phyloP scores from a whole-genome alignment of 495 filamentous ascomycete genomes.

The Symbiotaphrina buchneri region DNA sequence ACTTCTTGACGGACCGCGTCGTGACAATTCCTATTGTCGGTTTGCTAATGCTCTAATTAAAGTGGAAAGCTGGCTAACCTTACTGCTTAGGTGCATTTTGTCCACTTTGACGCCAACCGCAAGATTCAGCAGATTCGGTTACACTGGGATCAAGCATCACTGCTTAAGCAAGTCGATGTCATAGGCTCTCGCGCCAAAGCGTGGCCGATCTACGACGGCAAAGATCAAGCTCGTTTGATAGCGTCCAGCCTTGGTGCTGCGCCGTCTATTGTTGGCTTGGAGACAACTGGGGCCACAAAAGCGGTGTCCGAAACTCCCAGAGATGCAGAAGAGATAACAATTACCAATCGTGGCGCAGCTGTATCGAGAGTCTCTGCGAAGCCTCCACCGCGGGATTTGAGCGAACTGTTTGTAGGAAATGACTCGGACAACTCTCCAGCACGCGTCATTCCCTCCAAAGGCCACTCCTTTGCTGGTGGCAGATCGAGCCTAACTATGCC shows the following conservation, averaged over 20 bases:
- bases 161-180: slow-evolving; percentile 81
- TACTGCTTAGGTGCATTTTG: slow-evolving; percentile 58
- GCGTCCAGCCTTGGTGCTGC: slow-evolving; percentile 14
- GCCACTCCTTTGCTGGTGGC: slow-evolving; percentile 6
- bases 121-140: slow-evolving; percentile 71
- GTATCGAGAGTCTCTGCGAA: slow-evolving; percentile 26
- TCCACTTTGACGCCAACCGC: slow-evolving; percentile 51
- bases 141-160: slow-evolving; percentile 85
- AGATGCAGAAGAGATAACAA: no score
- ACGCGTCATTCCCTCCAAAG: slow-evolving; percentile 8
- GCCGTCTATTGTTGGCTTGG: slow-evolving; percentile 2
- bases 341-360: no score
- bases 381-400: slow-evolving; percentile 36
- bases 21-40: slow-evolving; percentile 68
- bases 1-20: slow-evolving; percentile 69
- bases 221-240: slow-evolving; percentile 63
- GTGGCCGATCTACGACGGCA: slow-evolving; percentile 86
- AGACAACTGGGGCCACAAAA: slow-evolving; percentile 3
- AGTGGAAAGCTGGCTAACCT: slow-evolving; percentile 7
- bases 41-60: slow-evolving; percentile 6
- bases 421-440: slow-evolving; percentile 9
- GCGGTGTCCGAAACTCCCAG: slow-evolving; percentile 15
- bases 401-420: slow-evolving; percentile 36
- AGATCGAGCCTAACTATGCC: no score
- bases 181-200: slow-evolving; percentile 73